These are phyloP conservation scores for Saccharomyces hybrid DNA, from an alignment of 1,139 yeast species.

Conservation along the genomic window DNA sequence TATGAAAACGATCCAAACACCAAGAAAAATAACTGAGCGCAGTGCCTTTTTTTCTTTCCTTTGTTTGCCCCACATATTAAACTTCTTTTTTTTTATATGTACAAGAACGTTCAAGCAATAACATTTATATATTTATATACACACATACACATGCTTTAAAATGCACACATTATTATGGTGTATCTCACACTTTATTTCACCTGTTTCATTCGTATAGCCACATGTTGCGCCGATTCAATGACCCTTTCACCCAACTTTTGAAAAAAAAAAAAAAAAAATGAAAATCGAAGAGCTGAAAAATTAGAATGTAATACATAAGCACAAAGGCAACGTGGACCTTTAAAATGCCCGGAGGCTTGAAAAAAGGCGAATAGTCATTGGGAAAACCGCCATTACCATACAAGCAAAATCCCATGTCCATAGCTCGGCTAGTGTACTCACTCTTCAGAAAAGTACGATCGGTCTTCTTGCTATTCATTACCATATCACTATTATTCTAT, in stretches of 20 bases:
- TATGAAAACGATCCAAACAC: constrained; percentile 31
- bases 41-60: background rate
- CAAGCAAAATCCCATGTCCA: background rate
- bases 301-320: background rate
- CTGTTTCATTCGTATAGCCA: background rate
- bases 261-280: background rate
- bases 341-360: background rate
- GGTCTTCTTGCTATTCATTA: constrained; percentile 23
- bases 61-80: constrained; percentile 2
- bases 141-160: background rate
- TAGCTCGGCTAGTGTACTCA: background rate
- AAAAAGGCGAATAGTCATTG: background rate
- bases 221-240: background rate
- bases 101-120: background rate
- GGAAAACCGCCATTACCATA: background rate
- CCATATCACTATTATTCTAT: constrained; percentile 29
- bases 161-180: background rate
- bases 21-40: constrained; percentile 12
- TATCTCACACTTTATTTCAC: background rate
- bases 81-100: background rate
- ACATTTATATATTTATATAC: background rate
- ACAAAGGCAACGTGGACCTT: background rate
- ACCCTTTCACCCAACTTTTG: background rate
- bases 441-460: constrained; percentile 20
- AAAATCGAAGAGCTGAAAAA: background rate